Conservation (phyloP, 805 yeast species). For the Zygosaccharomyces gambellarensis region DNA sequence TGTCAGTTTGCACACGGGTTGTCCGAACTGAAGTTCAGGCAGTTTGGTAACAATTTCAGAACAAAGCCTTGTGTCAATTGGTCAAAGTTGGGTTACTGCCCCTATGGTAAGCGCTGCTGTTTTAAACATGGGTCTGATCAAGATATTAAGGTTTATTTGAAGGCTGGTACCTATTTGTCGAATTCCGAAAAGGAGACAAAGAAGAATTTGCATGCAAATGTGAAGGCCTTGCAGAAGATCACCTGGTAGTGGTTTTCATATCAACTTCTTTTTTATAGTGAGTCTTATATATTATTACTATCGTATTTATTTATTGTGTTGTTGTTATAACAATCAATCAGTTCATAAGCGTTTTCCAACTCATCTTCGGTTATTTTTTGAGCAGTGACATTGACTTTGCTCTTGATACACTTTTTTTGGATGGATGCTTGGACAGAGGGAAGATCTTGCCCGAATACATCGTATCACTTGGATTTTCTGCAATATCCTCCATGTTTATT, state of each 20-base stretch:
- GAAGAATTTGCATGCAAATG: slow-evolving; percentile 30
- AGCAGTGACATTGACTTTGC: slow-evolving; percentile 9
- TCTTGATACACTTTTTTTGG: slow-evolving; percentile 15
- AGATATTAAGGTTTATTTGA: slow-evolving; percentile 29
- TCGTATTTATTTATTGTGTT: slow-evolving; percentile 7
- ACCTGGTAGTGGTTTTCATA: slow-evolving; percentile 22
- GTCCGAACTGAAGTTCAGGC: slow-evolving; percentile 65
- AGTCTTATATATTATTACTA: not conserved
- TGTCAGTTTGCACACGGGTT: slow-evolving; percentile 95
- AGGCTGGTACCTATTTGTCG: slow-evolving; percentile 18
- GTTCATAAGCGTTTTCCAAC: not conserved
- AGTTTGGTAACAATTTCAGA: slow-evolving; percentile 72
- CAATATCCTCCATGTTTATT: slow-evolving; percentile 43
- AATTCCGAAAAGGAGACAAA: slow-evolving; percentile 8
- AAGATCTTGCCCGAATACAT: slow-evolving; percentile 32
- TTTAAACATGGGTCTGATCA: slow-evolving; percentile 66
- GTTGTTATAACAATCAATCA: not conserved
- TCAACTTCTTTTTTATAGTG: too few species aligned
- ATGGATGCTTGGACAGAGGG: slow-evolving; percentile 17
- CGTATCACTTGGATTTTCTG: slow-evolving; percentile 37
- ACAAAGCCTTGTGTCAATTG: slow-evolving; percentile 90
- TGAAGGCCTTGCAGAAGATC: slow-evolving; percentile 30
- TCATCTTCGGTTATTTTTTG: not conserved
- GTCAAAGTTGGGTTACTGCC: slow-evolving; percentile 73
- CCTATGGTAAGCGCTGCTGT: slow-evolving; percentile 88